Evolutionary conservation across 176 grass and related monocot genomes (phyloP).

Genomic region (Carex cristatella): DNA sequence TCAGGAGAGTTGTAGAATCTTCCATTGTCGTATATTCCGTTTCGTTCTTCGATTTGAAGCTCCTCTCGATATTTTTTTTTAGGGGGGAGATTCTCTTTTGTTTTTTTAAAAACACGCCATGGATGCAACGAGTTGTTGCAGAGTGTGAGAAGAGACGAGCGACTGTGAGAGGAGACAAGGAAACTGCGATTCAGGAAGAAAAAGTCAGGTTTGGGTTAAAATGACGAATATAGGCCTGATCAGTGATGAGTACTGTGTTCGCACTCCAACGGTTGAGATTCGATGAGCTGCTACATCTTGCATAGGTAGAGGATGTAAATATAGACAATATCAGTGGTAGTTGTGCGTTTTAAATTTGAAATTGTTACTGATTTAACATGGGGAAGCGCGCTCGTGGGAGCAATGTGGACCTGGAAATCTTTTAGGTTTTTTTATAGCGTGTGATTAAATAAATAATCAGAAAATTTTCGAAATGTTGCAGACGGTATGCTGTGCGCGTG

Average conservation of each 20-base stretch:
- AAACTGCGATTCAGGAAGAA: conserved; percentile 39
- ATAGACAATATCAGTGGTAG: neutral
- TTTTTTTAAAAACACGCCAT: conserved; percentile 31
- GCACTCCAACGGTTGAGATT: neutral
- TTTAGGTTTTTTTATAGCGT: neutral
- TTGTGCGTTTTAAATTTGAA: conserved; percentile 19
- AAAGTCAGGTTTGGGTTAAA: conserved; percentile 11
- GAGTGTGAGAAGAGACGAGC: conserved; percentile 11
- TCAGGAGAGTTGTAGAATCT: neutral
- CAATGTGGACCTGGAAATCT: neutral
- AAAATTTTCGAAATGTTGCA: neutral
- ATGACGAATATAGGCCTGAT: conserved; percentile 22
- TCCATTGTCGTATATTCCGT: conserved; percentile 17
- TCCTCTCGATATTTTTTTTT: neutral
- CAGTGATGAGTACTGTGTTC: neutral
- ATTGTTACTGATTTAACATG: conserved; percentile 27
- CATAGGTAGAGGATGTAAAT: conserved; percentile 5
- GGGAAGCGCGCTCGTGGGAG: conserved; percentile 30
- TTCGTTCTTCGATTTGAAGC: neutral
- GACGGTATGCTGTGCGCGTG: neutral
- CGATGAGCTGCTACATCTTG: neutral
- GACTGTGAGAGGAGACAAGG: conserved; percentile 17
- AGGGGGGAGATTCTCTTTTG: neutral
- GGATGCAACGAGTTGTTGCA: conserved; percentile 32
- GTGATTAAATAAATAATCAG: conserved; percentile 8